These are phyloP conservation scores for Stephania yunnanensis DNA, from an alignment of 164 flowering plant genomes.

Conservation along the genomic window DNA sequence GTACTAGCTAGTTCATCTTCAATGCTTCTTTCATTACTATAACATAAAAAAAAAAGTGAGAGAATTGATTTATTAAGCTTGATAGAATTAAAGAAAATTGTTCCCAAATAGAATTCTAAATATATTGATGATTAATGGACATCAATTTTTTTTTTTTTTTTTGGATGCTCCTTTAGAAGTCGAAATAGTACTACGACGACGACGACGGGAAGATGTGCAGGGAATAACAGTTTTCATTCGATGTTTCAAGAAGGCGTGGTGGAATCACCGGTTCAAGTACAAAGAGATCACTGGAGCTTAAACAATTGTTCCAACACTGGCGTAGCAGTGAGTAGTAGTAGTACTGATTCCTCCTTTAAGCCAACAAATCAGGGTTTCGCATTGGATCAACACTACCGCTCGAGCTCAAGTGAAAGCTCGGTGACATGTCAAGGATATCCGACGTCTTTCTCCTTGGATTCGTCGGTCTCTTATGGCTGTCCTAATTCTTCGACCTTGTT, in stretches of 20 bases:
- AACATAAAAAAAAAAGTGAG: too few relatives aligned
- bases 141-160: too few relatives aligned
- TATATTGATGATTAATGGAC: too few relatives aligned
- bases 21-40: too few relatives aligned
- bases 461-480: slow-evolving; percentile 30
- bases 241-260: slow-evolving; percentile 34
- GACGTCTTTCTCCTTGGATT: slow-evolving; percentile 25
- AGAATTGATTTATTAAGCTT: too few relatives aligned
- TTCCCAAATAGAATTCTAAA: too few relatives aligned
- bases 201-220: slow-evolving; percentile 21
- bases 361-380: slow-evolving; percentile 26
- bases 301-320: too few relatives aligned
- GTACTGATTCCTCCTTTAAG: slow-evolving; percentile 12
- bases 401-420: slow-evolving; percentile 15
- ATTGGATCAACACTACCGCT: slow-evolving; percentile 28
- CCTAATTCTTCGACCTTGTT: slow-evolving; percentile 33
- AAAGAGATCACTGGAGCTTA: too few relatives aligned
- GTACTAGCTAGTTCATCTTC: too few relatives aligned
- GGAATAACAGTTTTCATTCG: slow-evolving; percentile 26
- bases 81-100: too few relatives aligned
- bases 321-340: too few relatives aligned
- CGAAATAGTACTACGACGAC: slow-evolving; percentile 17
- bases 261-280: too few relatives aligned
- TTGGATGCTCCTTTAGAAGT: slow-evolving; percentile 6
- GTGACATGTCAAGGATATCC: slow-evolving; percentile 24